Evolutionary conservation across 164 flowering plant species (phyloP), one percentile per base, ranked within the genome.

Genomic region (Vitis rotundifolia): DNA sequence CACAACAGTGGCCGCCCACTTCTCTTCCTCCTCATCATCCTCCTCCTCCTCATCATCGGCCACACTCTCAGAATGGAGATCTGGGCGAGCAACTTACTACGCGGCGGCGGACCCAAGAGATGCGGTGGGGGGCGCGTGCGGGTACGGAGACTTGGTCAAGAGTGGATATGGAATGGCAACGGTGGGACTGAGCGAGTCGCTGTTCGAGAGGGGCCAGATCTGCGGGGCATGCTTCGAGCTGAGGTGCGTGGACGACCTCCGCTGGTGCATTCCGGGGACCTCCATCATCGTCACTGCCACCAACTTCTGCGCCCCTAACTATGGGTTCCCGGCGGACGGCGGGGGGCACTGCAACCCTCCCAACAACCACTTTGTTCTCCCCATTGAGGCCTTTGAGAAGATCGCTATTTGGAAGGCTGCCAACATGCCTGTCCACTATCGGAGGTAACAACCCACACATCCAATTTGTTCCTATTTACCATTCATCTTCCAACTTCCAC

Each of bases 351-450:
- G 99, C 70, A 95, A 93, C 72, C 90, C 93, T 49, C 98, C 97
- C 1, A 95, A 91, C 66, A 76, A 81, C 51, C 97, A 95, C 64
- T 91, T 95, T 57, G 92, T 91, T 3, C 80, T 93, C 14, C 97
- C 97, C 8, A 93, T 95, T 61, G 92, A 92, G 60, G 94, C 94
- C 2, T 95, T 91, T 59, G 98, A 95, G 85, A 95, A 91, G 82
- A 91, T 95, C 71, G 99, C 97, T 2, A 76, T 90, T 55, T 95
- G 99, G 99, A 93, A 93, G 73, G 99, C 97, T 55, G 90, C 88
- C 5, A 91, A 91, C 71, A 90, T 95, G 97, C 94, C 97, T 50
- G 83, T 95, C 15, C 94, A 85, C 80, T 95, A 91, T 63, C 85
- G 98, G 48, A 89, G 98, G 96, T 89, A 37, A 37, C 44, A 31